Evolutionary conservation across 2,329 filamentous ascomycete species (phyloP), one percentile per base, ranked within the genome.

Genomic region (Cercospora nicotianae): DNA sequence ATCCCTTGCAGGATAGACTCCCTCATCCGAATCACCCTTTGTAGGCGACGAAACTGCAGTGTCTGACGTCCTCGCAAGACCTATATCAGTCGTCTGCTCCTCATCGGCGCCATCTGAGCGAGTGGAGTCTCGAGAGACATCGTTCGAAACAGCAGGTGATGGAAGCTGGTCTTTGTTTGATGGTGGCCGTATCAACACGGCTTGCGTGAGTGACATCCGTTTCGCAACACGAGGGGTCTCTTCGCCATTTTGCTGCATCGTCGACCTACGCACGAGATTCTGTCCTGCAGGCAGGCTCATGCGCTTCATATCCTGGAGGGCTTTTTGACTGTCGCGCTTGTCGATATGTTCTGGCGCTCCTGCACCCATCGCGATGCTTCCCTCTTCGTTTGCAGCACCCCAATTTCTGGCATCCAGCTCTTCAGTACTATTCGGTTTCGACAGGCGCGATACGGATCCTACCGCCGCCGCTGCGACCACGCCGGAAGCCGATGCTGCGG

Each of bases 51-150:
- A 63, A 5, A 71, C 67, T 23, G 63, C 70, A 9, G 64, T 69
- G 70, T 83, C 78, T 12, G 81, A 80, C 5, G 81, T 82, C 60
- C 73, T 79, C 18, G 81, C 82, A 45, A 83, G 74, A 59, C 81
- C 81, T 69, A 83, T 82, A 45, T 67, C 66, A 16, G 55, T 65
- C 20, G 26, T 18, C 42, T 48, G n/a, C 31, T 67, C 69, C 13
- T 66, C 53, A 20, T 31, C 23, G 8, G 61, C 55, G 28, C 42
- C 65, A 31, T 71, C 36, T n/a, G 48, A 39, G 20, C 48, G 28
- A 30, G 55, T 51, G 12, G 39, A 20, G 23, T 65, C 66, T 30
- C 31, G 4, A 16, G 51, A n/a, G 4, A 10, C 51, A 16, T 39
- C 62, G 28, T 42, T 31, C 62, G 26, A 36, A 13, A 23, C 62